phyloP scores from a whole-genome alignment of 768 basidiomycete species.

The Boletus rubropictus region DNA sequence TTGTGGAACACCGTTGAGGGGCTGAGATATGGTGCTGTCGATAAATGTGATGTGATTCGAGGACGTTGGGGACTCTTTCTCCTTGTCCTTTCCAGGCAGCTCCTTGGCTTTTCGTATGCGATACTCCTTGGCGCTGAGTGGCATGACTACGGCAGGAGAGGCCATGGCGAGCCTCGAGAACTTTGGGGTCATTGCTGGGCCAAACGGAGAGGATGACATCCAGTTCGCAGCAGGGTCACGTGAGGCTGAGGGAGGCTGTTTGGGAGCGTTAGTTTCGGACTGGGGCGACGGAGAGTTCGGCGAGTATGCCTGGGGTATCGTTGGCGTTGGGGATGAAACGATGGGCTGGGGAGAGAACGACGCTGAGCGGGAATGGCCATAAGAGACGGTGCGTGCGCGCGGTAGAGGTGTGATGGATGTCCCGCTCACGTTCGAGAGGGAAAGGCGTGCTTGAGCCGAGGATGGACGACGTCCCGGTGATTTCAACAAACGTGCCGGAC shows the following conservation, averaged over 20 bases:
- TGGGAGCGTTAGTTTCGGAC: constrained; percentile 2
- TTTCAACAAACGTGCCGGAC: constrained; percentile 12
- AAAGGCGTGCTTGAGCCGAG: constrained; percentile 1
- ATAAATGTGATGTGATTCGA: constrained; percentile 11
- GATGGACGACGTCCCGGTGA: constrained; percentile 7
- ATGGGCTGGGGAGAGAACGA: constrained; percentile 5
- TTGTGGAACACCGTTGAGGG: constrained; percentile 1
- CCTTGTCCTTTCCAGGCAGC: constrained; percentile 5
- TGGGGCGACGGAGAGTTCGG: constrained; percentile 1
- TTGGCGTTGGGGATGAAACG: constrained; percentile 3
- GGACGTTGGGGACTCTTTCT: not conserved
- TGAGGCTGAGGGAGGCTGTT: constrained; percentile 18
- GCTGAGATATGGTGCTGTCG: constrained; percentile 5
- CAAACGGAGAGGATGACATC: constrained; percentile 28
- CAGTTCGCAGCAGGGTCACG: constrained; percentile 27
- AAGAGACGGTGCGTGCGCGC: constrained; percentile 19
- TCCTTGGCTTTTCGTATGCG: constrained; percentile 18
- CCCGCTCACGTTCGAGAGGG: constrained; percentile 2
- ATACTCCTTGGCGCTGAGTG: constrained; percentile 27
- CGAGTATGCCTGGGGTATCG: constrained; percentile 18
- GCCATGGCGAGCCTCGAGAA: constrained; percentile 29
- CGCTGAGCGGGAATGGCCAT: constrained; percentile 14
- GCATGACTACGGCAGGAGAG: constrained; percentile 27
- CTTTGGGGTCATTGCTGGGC: constrained; percentile 24
- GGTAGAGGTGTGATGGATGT: constrained; percentile 12